Evolutionary conservation across 345 rosid genomes (phyloP), one percentile per base, ranked within the genome.

Genomic region (Toxicodendron radicans): DNA sequence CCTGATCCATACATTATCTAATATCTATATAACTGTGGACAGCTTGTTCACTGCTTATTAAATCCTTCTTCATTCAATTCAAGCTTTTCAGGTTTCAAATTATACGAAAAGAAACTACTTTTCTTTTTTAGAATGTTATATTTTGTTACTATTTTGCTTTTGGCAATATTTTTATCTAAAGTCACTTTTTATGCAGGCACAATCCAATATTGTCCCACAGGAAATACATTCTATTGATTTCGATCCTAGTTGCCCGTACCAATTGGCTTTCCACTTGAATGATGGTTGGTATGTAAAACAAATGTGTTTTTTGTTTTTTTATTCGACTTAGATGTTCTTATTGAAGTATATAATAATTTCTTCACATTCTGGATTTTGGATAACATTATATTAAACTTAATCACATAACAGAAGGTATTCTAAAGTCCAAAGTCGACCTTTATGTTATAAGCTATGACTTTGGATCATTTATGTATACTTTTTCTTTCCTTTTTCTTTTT

Each of bases 251-350:
- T 89, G 92, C 73, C 93, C 95, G 1, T 76, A 88, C 81, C 98
- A 90, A 79, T 70, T 95, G 76, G 97, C 93, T 32, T 95, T 95
- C 82, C 99, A 95, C 85, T 97, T 93, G 52, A 91, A 91, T 66
- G 92, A 90, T 84, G 98, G 98, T 70, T 95, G 98, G 99, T 93
- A 84, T 68, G 53, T 64, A 45, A 70, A 58, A 70, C 64, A 66
- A 75, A 78, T 61, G 23, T 57, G 38, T 71, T 71, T 5, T 7
- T 66, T 61, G 33, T 20, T 63, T 35, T 35, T 68, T 48, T 7
- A 38, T 38, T 5, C 9, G 56, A 46, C 7, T 66, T 11, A 24
- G 43, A 38, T 38, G 43, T 38, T 35, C 38, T 35, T 38, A 38
- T 38, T 38, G 43, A 38, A 38, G 8, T 6, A 38, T 38, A 38